Base-by-base conservation (phyloP, 768 basidiomycete genomes). In the Trametes elegans region DNA sequence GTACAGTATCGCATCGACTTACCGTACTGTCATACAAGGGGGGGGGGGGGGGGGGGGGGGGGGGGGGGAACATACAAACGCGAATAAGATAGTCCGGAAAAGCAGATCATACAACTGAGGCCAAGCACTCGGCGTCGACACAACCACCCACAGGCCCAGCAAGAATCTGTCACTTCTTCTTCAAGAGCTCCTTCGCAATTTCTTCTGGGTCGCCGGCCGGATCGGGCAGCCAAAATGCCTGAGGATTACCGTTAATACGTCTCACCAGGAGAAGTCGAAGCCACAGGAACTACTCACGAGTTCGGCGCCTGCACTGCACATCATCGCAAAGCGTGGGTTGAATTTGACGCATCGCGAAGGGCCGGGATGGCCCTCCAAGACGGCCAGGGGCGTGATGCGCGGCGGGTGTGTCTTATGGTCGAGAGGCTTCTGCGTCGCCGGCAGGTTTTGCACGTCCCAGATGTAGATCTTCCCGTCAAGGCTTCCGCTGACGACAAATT, bases 251-350 rank as follows among this genome's bases (percentile, higher is more conserved):
- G 55, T 47, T 39, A 58, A 49, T 18, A 16, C 24, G 28, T 19
- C 27, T 18, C 19, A 4, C 26, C 44, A 56, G 51, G 53, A 31
- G 28, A 32, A 31, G 8, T 11, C 24, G 14, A 46, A 19, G 36
- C 32, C 41, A 41, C 53, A 41, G 44, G 23, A n/a, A n/a, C 59
- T 35, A 59, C 79, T 60, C 61, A 94, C 95, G 74, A 97, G 67
- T 66, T 95, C 92, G 56, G 82, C 76, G 16, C 93, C 92, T 24
- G 90, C 92, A 10, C 83, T 83, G 54, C 82, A 85, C 77, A 98
- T 78, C 93, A 98, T 96, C 27, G 87, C 87, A 56, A 81, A 79
- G 53, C 90, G 82, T 7, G 95, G 94, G 68, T 97, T 98, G 68
- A 95, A 96, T 63, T 77, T 83, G 2, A 97, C 90, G 55, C 91